These are phyloP conservation scores for Blastobotrys serpentis DNA, from an alignment of 1,139 yeast species.

Conservation along the genomic window DNA sequence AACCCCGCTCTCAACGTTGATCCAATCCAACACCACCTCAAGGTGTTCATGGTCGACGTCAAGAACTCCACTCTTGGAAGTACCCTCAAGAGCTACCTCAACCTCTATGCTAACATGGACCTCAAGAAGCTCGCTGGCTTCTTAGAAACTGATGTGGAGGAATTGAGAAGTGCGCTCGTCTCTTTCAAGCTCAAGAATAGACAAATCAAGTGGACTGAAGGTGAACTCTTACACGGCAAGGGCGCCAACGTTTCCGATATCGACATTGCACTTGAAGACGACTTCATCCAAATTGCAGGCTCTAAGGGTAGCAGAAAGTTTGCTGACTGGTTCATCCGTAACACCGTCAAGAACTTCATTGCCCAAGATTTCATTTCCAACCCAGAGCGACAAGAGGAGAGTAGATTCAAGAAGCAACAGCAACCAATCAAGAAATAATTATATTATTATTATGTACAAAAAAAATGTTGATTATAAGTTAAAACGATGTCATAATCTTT, in stretches of 20 bases:
- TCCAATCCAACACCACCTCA: constrained; percentile 45
- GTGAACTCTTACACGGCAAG: constrained; percentile 45
- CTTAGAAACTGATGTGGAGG: constrained; percentile 42
- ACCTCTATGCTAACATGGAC: constrained; percentile 48
- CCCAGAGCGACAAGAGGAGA: constrained; percentile 32
- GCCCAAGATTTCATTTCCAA: constrained; percentile 45
- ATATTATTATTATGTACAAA: constrained; percentile 7
- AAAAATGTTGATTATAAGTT: too few relatives aligned
- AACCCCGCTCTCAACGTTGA: constrained; percentile 39
- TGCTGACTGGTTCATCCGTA: constrained; percentile 51
- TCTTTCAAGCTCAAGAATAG: constrained; percentile 47
- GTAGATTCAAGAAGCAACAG: constrained; percentile 4
- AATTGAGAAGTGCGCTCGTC: constrained; percentile 39
- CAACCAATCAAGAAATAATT: neutral
- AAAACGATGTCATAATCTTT: constrained; percentile 1
- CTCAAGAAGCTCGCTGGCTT: constrained; percentile 44
- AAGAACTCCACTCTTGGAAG: constrained; percentile 42
- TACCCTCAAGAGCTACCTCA: constrained; percentile 46
- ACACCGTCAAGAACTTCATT: constrained; percentile 45
- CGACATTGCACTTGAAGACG: constrained; percentile 45
- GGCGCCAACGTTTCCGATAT: constrained; percentile 44
- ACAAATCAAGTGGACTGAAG: constrained; percentile 46
- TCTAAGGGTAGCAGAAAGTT: constrained; percentile 46
- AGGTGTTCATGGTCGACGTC: constrained; percentile 45
- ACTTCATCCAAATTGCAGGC: constrained; percentile 46